Evolutionary conservation across 2,329 filamentous ascomycete genomes (phyloP).

Genomic region (Emmonsia crescens): DNA sequence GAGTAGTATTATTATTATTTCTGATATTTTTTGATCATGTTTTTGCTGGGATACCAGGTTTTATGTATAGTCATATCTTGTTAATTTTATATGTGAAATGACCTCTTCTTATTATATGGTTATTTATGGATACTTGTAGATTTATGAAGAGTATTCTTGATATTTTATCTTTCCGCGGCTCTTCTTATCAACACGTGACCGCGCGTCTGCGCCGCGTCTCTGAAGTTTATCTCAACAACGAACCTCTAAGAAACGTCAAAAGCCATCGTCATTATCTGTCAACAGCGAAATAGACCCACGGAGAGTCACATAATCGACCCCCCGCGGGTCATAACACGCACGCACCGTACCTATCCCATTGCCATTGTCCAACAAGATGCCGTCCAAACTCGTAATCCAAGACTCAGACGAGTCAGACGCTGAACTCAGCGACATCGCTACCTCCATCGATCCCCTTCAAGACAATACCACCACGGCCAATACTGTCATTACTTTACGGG

Average conservation of each 20-base stretch:
- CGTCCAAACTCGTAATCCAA: conserved; percentile 29
- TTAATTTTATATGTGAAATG: background rate
- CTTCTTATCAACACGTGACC: background rate
- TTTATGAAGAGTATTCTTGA: background rate
- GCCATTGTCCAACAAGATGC: conserved; percentile 19
- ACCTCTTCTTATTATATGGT: background rate
- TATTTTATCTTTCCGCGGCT: background rate
- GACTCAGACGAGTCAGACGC: conserved; percentile 36
- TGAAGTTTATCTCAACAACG: background rate
- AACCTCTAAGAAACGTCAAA: background rate
- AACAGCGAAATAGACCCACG: background rate
- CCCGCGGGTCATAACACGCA: background rate
- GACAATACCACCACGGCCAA: conserved; percentile 6
- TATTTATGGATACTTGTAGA: background rate
- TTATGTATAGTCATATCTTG: background rate
- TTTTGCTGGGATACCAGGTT: background rate
- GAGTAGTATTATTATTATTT: background rate
- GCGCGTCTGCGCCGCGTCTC: background rate
- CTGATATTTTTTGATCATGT: background rate
- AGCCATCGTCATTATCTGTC: background rate
- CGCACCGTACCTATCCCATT: background rate
- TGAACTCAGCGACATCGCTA: conserved; percentile 19
- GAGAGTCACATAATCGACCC: background rate
- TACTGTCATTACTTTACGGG: background rate
- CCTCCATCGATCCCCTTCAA: conserved; percentile 14